Evolutionary conservation across 257 asterid species (phyloP), one percentile per base, ranked within the genome.

Genomic region (Knoxia roxburghii): DNA sequence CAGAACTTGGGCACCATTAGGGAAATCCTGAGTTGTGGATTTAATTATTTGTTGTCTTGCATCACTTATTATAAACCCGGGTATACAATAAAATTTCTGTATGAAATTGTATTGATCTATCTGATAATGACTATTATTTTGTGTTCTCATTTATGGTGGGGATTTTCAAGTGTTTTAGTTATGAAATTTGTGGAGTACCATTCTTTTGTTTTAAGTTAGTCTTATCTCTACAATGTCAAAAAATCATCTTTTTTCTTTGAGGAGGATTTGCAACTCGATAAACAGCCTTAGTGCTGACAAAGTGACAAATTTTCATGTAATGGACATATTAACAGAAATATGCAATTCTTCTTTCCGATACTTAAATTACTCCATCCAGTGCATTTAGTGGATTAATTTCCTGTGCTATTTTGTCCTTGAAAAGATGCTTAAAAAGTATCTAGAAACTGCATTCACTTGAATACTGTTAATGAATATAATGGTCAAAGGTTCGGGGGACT

Each of bases 401-500:
- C n/a, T n/a, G n/a, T n/a, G n/a, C n/a, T n/a, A n/a, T n/a, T n/a
- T n/a, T n/a, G n/a, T n/a, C n/a, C n/a, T n/a, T n/a, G n/a, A n/a
- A n/a, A n/a, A n/a, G n/a, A n/a, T n/a, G n/a, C n/a, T n/a, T n/a
- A n/a, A 43, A 43, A 10, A n/a, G 61, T 7, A 53, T 24, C 20
- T 61, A 24, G 40, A 0, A 65, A 24, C 17, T 65, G 12, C 26
- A 64, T 21, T 35, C 17, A 20, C n/a, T 24, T 57, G 30, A 43
- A 43, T 12, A 43, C 40, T 57, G 62, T 45, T n/a, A 56, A 3
- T 27, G n/a, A 67, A 59, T 61, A 23, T 32, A 35, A 51, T 67
- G 61, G 1, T 51, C 52, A 53, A n/a, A n/a, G n/a, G 2, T 54
- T 62, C 23, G 32, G 11, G 30, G 23, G 45, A 33, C 60, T 24